Evolutionary conservation across 2,329 filamentous ascomycete species (phyloP).

Genomic region (Botrytis deweyae): DNA sequence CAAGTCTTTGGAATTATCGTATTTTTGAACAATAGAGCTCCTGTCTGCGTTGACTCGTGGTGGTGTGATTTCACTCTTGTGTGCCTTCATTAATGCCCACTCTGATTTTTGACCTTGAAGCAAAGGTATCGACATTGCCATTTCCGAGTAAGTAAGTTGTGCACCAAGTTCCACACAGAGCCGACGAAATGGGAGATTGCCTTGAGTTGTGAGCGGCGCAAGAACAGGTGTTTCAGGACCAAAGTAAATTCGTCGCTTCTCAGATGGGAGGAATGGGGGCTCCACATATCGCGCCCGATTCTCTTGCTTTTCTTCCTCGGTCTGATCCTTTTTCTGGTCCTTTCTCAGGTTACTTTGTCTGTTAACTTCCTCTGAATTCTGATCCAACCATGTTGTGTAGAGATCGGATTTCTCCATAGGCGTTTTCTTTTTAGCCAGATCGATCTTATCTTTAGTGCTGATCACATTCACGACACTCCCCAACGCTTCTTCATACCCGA

Average conservation of each 20-base stretch:
- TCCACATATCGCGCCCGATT: constrained; percentile 80
- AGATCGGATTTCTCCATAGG: constrained; percentile 71
- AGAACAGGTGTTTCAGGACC: constrained; percentile 88
- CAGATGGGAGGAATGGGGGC: constrained; percentile 82
- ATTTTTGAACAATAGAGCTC: constrained; percentile 64
- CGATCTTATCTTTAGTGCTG: constrained; percentile 66
- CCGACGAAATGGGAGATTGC: constrained; percentile 90
- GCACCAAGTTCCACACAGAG: constrained; percentile 87
- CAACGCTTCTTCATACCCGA: constrained; percentile 48
- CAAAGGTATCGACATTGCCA: constrained; percentile 89
- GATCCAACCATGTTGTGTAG: constrained; percentile 76
- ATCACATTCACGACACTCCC: constrained; percentile 75
- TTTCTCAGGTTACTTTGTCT: constrained; percentile 49
- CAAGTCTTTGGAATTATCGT: constrained; percentile 79
- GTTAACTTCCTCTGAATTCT: constrained; percentile 53
- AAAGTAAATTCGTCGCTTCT: constrained; percentile 93
- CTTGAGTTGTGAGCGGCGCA: constrained; percentile 94
- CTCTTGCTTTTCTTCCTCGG: constrained; percentile 56
- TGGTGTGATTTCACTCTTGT: constrained; percentile 74
- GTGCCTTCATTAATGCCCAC: constrained; percentile 93
- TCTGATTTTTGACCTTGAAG: constrained; percentile 88
- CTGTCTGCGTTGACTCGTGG: constrained; percentile 58
- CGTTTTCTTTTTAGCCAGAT: constrained; percentile 70
- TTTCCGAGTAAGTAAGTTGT: constrained; percentile 94
- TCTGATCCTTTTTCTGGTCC: constrained; percentile 42